Base-by-base conservation (phyloP, 345 rosid species). In the Salix purpurea region DNA sequence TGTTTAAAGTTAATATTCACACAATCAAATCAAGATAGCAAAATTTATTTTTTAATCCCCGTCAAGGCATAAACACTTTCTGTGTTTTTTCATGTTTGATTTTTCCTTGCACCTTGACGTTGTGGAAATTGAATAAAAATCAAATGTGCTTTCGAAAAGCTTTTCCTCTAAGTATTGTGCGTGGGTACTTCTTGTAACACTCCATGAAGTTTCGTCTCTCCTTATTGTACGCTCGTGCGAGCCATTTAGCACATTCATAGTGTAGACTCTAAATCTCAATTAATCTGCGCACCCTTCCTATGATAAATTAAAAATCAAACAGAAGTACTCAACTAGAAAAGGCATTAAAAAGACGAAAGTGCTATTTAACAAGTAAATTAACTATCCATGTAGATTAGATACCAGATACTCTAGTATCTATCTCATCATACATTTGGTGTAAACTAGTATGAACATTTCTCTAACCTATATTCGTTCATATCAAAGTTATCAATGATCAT, bases 361-460 rank as follows among this genome's bases (percentile, higher is more conserved):
- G 24, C 60, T 54, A 54, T n/a, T n/a, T 23, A 11, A 23, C 24
- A n/a, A 23, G 64, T 58, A 23, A 58, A n/a, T n/a, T 58, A 58
- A 58, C 23, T 58, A 58, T 58, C 79, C 73, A 58, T 18, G 52
- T 58, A 76, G 69, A 80, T 67, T 65, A 66, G 79, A 81, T 46
- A 70, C 70, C 60, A 64, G 14, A 40, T 37, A 11, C 65, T 71
- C 44, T 37, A 67, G 69, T 77, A 67, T 74, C 81, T 34, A 60
- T 70, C 71, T 74, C 79, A 40, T 74, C 79, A 50, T 58, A 42
- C 71, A 76, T 65, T 60, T 76, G 72, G 76, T 76, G 73, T 79
- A 69, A 73, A 74, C 74, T 74, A 76, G 36, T 73, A 81, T 81
- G 74, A 76, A 78, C 77, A 76, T 76, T 39, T 79, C 69, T 28